Conservation (phyloP, 2,329 filamentous ascomycete species). For the Aspergillus bombycis region DNA sequence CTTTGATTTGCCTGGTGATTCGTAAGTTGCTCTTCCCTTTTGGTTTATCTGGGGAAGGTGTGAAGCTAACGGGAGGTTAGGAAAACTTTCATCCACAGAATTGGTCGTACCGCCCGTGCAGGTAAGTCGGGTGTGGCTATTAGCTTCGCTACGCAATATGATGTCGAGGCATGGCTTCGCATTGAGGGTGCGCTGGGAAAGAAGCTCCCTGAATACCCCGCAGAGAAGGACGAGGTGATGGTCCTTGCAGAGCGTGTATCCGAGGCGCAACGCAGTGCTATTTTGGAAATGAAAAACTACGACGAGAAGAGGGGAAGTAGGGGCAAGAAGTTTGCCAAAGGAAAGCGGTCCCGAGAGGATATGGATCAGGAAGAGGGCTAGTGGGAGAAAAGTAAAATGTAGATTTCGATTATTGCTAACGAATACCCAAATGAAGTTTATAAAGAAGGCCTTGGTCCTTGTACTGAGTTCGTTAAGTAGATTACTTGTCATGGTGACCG, state of each 20-base stretch:
- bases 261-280: slow-evolving; percentile 80
- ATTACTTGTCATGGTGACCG: no score
- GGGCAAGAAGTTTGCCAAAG: slow-evolving; percentile 52
- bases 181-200: slow-evolving; percentile 83
- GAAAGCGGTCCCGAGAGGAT: slow-evolving; percentile 60
- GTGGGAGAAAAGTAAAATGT: neutral
- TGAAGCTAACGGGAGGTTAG: slow-evolving; percentile 59
- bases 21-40: neutral
- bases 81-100: slow-evolving; percentile 89
- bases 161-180: slow-evolving; percentile 76
- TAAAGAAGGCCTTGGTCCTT: neutral
- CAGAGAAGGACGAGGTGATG: slow-evolving; percentile 82
- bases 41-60: no score
- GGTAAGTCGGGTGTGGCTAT: slow-evolving; percentile 83
- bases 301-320: slow-evolving; percentile 66
- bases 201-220: slow-evolving; percentile 70
- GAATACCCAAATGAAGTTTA: slow-evolving; percentile 2
- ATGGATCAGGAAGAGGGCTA: slow-evolving; percentile 79
- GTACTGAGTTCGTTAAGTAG: neutral
- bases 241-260: slow-evolving; percentile 75
- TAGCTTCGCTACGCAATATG: slow-evolving; percentile 84
- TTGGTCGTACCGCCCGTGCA: slow-evolving; percentile 84
- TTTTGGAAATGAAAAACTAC: slow-evolving; percentile 79
- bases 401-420: neutral
- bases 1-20: slow-evolving; percentile 68